These are phyloP conservation scores for Microdochium nivale DNA, from an alignment of 2,329 filamentous ascomycete species.

Conservation along the genomic window DNA sequence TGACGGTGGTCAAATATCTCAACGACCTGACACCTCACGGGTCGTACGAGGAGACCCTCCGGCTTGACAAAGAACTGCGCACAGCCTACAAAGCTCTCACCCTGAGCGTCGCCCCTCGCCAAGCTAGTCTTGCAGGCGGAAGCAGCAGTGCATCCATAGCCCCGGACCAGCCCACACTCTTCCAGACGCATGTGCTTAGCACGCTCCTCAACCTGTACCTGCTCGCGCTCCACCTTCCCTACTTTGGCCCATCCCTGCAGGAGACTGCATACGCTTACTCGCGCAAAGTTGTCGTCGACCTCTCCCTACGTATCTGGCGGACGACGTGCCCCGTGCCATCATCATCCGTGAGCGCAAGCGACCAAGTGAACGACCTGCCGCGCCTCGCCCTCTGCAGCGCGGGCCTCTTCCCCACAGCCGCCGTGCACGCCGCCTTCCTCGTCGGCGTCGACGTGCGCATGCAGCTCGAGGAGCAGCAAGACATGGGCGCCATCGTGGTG, in stretches of 20 bases:
- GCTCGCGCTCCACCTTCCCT: conserved; percentile 46
- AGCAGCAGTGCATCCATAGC: neutral
- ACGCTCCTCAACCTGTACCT: conserved; percentile 46
- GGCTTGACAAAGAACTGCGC: conserved; percentile 32
- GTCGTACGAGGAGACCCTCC: conserved; percentile 35
- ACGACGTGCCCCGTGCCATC: conserved; percentile 31
- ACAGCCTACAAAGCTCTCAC: conserved; percentile 31
- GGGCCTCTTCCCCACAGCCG: neutral
- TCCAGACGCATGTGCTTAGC: conserved; percentile 36
- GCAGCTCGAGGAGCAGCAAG: conserved; percentile 27
- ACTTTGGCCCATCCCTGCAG: conserved; percentile 27
- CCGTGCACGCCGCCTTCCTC: conserved; percentile 15
- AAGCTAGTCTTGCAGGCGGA: neutral
- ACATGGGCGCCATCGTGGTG: conserved; percentile 5
- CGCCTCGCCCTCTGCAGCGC: neutral
- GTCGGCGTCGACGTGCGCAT: conserved; percentile 30
- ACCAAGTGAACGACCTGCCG: neutral
- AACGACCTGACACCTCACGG: conserved; percentile 28
- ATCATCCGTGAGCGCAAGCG: conserved; percentile 6
- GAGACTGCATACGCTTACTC: conserved; percentile 42
- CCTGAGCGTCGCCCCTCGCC: conserved; percentile 19
- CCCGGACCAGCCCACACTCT: conserved; percentile 17
- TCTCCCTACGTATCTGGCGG: conserved; percentile 26
- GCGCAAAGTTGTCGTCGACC: conserved; percentile 37
- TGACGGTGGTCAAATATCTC: conserved; percentile 30